phyloP scores from a whole-genome alignment of 495 filamentous ascomycete genomes.

The Cladorrhinum samala region DNA sequence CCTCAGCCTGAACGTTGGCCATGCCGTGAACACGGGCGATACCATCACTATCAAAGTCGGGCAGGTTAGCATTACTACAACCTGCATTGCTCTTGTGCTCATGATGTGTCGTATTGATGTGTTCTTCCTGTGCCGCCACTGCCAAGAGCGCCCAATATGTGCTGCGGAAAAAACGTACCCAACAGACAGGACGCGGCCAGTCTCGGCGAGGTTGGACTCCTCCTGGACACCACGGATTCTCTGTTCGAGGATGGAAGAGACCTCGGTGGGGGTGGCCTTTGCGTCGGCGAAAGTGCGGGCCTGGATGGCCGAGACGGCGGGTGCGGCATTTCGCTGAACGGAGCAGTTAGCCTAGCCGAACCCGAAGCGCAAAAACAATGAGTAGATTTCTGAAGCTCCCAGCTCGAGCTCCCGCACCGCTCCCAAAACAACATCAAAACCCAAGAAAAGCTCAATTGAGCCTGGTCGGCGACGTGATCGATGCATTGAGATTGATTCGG shows the following conservation, averaged over 20 bases:
- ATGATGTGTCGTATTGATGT: not conserved
- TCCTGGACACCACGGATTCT: slow-evolving; percentile 96
- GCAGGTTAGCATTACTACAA: slow-evolving; percentile 31
- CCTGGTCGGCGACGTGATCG: slow-evolving; percentile 16
- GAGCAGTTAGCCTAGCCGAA: slow-evolving; percentile 48
- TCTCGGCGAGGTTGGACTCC: slow-evolving; percentile 94
- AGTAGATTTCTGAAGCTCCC: slow-evolving; percentile 32
- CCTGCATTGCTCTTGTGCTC: slow-evolving; percentile 4
- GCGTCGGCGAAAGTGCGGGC: slow-evolving; percentile 89
- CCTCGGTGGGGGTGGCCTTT: slow-evolving; percentile 94
- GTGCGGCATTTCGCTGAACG: slow-evolving; percentile 75
- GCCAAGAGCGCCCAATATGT: slow-evolving; percentile 18
- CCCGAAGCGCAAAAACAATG: slow-evolving; percentile 30
- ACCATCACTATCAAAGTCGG: slow-evolving; percentile 72
- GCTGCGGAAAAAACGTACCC: slow-evolving; percentile 63
- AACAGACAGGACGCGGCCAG: slow-evolving; percentile 96
- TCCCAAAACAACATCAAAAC: slow-evolving; percentile 16
- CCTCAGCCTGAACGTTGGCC: slow-evolving; percentile 99
- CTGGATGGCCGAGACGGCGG: slow-evolving; percentile 69
- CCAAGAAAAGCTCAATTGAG: slow-evolving; percentile 43
- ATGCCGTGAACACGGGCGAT: slow-evolving; percentile 99
- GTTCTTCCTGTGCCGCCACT: not conserved
- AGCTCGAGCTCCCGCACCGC: slow-evolving; percentile 26
- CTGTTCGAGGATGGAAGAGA: slow-evolving; percentile 98
- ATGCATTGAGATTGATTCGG: slow-evolving; percentile 32